These are phyloP conservation scores for Cladosporium sp. DNA, from an alignment of 2,329 filamentous ascomycete species.

Conservation along the genomic window DNA sequence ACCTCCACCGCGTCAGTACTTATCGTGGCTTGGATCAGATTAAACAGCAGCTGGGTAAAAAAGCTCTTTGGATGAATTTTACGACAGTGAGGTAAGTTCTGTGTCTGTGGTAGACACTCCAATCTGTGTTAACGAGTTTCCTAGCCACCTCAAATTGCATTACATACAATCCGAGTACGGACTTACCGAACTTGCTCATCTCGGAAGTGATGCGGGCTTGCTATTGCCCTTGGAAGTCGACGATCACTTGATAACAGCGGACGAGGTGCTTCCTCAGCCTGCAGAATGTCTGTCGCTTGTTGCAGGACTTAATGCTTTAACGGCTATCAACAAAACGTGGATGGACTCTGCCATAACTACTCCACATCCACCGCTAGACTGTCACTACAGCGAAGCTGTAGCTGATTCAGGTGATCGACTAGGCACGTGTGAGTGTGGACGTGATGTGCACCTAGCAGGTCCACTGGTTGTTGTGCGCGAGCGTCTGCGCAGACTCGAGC, in stretches of 20 bases:
- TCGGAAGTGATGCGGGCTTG: neutral
- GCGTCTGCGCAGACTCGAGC: slow-evolving; percentile 4
- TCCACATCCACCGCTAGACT: neutral
- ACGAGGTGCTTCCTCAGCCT: neutral
- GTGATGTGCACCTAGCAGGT: neutral
- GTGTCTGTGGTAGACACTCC: neutral
- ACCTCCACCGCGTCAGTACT: neutral
- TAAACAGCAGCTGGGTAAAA: neutral
- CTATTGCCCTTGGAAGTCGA: neutral
- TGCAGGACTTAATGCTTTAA: neutral
- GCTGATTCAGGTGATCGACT: neutral
- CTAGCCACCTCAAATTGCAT: neutral
- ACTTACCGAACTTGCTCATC: neutral
- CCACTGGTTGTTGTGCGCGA: neutral
- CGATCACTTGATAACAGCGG: neutral
- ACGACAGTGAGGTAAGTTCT: neutral
- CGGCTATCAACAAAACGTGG: neutral
- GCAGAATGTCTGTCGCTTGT: neutral
- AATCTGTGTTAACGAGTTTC: neutral
- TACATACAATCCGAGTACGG: neutral
- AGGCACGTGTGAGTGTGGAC: neutral
- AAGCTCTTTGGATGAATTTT: slow-evolving; percentile 6
- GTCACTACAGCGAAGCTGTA: neutral
- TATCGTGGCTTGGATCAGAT: neutral
- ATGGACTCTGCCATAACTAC: neutral